Evolutionary conservation across 2,329 filamentous ascomycete species (phyloP).

Genomic region (Colletotrichum lini): DNA sequence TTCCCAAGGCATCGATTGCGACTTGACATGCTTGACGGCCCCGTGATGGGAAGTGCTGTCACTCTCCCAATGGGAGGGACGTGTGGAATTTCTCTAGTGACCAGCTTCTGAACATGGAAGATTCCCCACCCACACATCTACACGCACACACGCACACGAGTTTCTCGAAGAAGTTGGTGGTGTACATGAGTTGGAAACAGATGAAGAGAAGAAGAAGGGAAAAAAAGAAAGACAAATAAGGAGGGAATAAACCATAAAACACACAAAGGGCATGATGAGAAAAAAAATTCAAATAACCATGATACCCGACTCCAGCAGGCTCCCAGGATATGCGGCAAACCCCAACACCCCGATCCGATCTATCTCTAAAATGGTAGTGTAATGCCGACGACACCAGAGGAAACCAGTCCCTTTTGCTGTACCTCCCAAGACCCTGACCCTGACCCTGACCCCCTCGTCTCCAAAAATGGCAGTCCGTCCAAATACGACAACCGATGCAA

Average conservation of each 20-base stretch:
- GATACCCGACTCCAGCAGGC: constrained; percentile 39
- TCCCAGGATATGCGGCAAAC: constrained; percentile 24
- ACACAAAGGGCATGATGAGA: not conserved
- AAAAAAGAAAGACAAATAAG: not conserved
- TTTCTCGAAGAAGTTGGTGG: constrained; percentile 5
- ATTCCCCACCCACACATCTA: too few relatives aligned
- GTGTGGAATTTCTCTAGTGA: constrained; percentile 10
- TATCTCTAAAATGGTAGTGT: constrained; percentile 36
- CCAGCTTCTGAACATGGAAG: not conserved
- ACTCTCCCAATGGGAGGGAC: not conserved
- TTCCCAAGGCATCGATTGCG: not conserved
- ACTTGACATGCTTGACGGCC: constrained; percentile 9
- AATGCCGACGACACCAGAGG: not conserved
- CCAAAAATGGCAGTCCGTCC: constrained; percentile 8
- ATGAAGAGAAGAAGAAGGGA: not conserved
- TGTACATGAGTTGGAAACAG: constrained; percentile 11
- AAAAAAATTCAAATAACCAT: constrained; percentile 28
- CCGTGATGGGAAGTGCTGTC: constrained; percentile 17
- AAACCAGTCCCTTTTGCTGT: constrained; percentile 18
- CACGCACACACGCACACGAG: too few relatives aligned
- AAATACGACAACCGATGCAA: constrained; percentile 16
- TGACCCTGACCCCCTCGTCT: not conserved
- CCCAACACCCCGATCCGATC: constrained; percentile 9
- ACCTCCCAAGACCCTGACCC: not conserved
- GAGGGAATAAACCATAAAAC: constrained; percentile 8